Evolutionary conservation across 2,329 filamentous ascomycete species (phyloP), one percentile per base, ranked within the genome.

Genomic region (Chalaropsis thielavioides): DNA sequence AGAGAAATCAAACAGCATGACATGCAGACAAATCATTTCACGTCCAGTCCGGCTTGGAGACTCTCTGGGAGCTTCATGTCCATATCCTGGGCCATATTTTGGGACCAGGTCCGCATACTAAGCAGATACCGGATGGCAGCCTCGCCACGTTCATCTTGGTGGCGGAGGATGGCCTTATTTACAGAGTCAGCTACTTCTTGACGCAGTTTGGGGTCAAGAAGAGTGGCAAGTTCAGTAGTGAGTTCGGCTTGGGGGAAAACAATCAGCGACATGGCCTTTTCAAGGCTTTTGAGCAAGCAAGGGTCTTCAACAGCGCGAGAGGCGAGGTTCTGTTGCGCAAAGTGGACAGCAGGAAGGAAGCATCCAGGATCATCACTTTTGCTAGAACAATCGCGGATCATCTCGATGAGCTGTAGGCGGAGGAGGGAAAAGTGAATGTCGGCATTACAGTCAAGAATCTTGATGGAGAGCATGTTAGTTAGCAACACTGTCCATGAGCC

Each of bases 211-310:
- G 92, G 89, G 69, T 95, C 83, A 19, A 99, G 78, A 35, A 99
- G 79, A 59, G 84, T 83, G 44, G 87, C 85, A 40, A 96, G 79
- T 61, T 89, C 84, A 1, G 89, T 85, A 56, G 89, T 84, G 44
- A 96, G 81, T 63, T 84, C 87, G 63, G 94, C 88, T n/a, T 84
- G 81, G 0, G 90, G 86, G 70, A 96, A 96, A 54, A 99, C 87
- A 46, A 99, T 79, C 49, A 99, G 81, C 0, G 90, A 88, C 86
- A 99, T 96, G 0, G 94, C 96, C 72, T 87, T 84, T 75, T 99
- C 94, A 11, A 99, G 80, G 68, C 95, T 91, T 69, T 88, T 83
- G 13, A 96, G 80, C 69, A 96, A 97, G 56, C 87, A 84, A 3
- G 83, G 81, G 69, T 91, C 90, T 4, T 85, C 89, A 0, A 92